Evolutionary conservation across 169 alveolate genomes (phyloP).

Genomic region (Plasmodium inui): DNA sequence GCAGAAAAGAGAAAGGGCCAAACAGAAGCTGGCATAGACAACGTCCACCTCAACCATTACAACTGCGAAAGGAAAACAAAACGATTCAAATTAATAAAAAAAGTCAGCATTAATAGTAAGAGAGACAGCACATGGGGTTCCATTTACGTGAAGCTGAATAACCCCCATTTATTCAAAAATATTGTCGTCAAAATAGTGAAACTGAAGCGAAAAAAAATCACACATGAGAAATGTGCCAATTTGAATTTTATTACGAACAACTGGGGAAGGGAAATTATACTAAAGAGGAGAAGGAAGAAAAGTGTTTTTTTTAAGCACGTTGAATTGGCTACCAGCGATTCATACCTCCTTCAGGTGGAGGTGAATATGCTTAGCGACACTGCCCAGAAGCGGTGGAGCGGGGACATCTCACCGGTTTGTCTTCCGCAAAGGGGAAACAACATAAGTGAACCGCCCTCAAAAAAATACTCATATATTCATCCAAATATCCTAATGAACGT

Average conservation of each 20-base stretch:
- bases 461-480: neutral
- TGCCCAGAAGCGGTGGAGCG: neutral
- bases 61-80: neutral
- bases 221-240: neutral
- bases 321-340: slow-evolving; percentile 1
- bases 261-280: slow-evolving; percentile 1
- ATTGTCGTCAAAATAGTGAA: slow-evolving; percentile 32
- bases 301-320: slow-evolving; percentile 47
- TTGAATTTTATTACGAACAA: slow-evolving; percentile 25
- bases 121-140: slow-evolving; percentile 29
- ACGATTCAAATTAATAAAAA: slow-evolving; percentile 19
- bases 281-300: slow-evolving; percentile 33
- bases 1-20: neutral
- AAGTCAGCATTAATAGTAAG: slow-evolving; percentile 20
- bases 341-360: slow-evolving; percentile 16
- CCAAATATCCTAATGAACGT: neutral
- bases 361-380: neutral
- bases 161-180: slow-evolving; percentile 9
- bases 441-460: neutral
- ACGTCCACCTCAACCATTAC: too few species aligned
- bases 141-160: slow-evolving; percentile 51
- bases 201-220: slow-evolving; percentile 14
- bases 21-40: neutral
- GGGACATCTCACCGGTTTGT: neutral
- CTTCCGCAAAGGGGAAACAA: neutral